These are phyloP conservation scores for Penicillium brevicompactum DNA, from an alignment of 2,329 filamentous ascomycete genomes.

Conservation along the genomic window DNA sequence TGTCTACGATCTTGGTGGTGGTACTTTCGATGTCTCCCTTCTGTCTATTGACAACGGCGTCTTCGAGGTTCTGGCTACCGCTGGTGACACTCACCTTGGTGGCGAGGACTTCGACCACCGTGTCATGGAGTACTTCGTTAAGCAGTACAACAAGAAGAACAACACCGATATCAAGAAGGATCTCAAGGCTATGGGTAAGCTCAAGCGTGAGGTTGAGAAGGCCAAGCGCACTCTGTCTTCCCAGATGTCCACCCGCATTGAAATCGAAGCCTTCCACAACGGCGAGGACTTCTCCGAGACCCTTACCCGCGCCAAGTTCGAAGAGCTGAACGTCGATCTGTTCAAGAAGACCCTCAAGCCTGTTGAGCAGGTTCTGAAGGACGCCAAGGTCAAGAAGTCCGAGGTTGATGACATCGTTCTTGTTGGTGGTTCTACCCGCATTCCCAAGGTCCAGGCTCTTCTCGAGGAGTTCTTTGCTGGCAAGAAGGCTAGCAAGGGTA, in stretches of 20 bases:
- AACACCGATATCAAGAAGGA: slow-evolving; percentile 90
- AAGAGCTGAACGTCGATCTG: slow-evolving; percentile 97
- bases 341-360: slow-evolving; percentile 99
- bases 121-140: slow-evolving; percentile 93
- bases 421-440: slow-evolving; percentile 98
- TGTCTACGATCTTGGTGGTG: slow-evolving; percentile 91
- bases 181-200: slow-evolving; percentile 96
- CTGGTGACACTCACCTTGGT: slow-evolving; percentile 96
- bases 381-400: slow-evolving; percentile 93
- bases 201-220: slow-evolving; percentile 99
- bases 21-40: slow-evolving; percentile 92
- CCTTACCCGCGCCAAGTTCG: slow-evolving; percentile 97
- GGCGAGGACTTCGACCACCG: slow-evolving; percentile 99
- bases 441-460: slow-evolving; percentile 92
- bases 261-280: slow-evolving; percentile 96
- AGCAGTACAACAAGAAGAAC: slow-evolving; percentile 99
- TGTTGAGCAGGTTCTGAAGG: slow-evolving; percentile 97
- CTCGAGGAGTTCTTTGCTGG: slow-evolving; percentile 94
- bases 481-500: slow-evolving; percentile 98
- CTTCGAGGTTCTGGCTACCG: slow-evolving; percentile 91
- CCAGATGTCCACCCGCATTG: slow-evolving; percentile 89
- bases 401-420: slow-evolving; percentile 97
- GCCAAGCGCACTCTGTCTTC: slow-evolving; percentile 97
- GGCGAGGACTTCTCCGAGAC: slow-evolving; percentile 99
- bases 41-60: slow-evolving; percentile 89